Percentiles rank a stretch among this genome's conserved stretches.
These are phyloP conservation scores for Lichtheimia ramosa DNA, from an alignment of 371 early-diverging fungal species.

Conservation along the genomic window DNA sequence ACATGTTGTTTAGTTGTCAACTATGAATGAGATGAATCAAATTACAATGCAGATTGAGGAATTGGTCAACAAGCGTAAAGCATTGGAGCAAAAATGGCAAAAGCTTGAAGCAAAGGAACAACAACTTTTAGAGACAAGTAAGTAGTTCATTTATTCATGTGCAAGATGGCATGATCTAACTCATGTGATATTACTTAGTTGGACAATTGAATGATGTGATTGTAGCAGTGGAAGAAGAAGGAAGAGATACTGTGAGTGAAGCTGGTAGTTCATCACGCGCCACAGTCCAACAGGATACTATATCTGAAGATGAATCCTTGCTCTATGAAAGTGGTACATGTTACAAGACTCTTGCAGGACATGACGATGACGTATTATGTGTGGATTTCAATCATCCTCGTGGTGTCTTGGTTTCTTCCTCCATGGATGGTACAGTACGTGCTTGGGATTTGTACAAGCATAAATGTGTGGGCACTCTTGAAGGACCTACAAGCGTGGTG, in stretches of 20 bases:
- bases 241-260: conserved; percentile 12
- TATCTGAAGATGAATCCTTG: conserved; percentile 24
- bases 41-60: conserved; percentile 62
- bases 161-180: background rate
- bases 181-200: conserved; percentile 22
- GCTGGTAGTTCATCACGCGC: background rate
- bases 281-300: conserved; percentile 4
- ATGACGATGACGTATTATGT: conserved; percentile 69
- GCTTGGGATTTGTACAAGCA: conserved; percentile 72
- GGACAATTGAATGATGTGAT: conserved; percentile 39
- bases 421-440: conserved; percentile 75
- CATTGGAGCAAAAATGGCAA: conserved; percentile 54
- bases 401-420: conserved; percentile 73
- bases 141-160: background rate
- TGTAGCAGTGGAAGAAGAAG: conserved; percentile 35
- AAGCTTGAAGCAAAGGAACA: conserved; percentile 60
- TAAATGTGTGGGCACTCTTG: conserved; percentile 57
- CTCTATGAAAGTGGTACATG: conserved; percentile 39
- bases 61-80: conserved; percentile 49
- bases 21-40: conserved; percentile 59
- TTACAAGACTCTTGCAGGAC: conserved; percentile 64
- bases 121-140: conserved; percentile 52
- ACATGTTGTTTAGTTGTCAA: conserved; percentile 49
- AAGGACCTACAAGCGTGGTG: conserved; percentile 62
- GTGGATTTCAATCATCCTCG: conserved; percentile 69